These are phyloP conservation scores for Euclidium syriacum DNA, from an alignment of 345 rosid genomes.

Conservation along the genomic window DNA sequence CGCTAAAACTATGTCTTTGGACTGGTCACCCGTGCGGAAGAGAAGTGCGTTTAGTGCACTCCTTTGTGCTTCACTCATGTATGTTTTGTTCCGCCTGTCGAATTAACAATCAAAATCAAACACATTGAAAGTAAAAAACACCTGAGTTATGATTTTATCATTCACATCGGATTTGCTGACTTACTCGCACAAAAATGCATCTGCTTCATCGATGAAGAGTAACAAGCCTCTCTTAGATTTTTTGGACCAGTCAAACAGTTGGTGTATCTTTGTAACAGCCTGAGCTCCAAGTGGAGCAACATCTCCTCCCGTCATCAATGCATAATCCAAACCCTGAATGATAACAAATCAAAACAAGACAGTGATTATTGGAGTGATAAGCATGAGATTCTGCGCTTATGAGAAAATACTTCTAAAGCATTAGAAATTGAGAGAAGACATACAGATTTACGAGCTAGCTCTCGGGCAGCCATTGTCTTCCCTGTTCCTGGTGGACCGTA, in stretches of 20 bases:
- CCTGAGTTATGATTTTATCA: neutral
- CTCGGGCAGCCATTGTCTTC: constrained; percentile 98
- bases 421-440: constrained; percentile 22
- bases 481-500: constrained; percentile 99
- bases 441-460: constrained; percentile 88
- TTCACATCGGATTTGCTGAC: constrained; percentile 22
- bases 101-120: constrained; percentile 14
- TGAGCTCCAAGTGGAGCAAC: constrained; percentile 97
- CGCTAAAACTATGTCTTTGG: constrained; percentile 89
- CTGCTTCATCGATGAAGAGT: constrained; percentile 97
- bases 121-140: neutral
- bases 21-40: constrained; percentile 91
- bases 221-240: constrained; percentile 80
- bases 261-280: constrained; percentile 98
- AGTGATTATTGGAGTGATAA: neutral
- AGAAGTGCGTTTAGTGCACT: constrained; percentile 96
- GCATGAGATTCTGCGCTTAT: neutral
- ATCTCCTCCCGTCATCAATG: constrained; percentile 99
- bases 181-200: constrained; percentile 99
- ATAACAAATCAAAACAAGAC: constrained; percentile 11
- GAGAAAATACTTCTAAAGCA: neutral
- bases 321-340: constrained; percentile 91
- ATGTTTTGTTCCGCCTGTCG: constrained; percentile 80
- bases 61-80: constrained; percentile 98
- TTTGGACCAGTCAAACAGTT: constrained; percentile 93